phyloP scores from a whole-genome alignment of 2,329 filamentous ascomycete species.

The Monosporascus sp. region DNA sequence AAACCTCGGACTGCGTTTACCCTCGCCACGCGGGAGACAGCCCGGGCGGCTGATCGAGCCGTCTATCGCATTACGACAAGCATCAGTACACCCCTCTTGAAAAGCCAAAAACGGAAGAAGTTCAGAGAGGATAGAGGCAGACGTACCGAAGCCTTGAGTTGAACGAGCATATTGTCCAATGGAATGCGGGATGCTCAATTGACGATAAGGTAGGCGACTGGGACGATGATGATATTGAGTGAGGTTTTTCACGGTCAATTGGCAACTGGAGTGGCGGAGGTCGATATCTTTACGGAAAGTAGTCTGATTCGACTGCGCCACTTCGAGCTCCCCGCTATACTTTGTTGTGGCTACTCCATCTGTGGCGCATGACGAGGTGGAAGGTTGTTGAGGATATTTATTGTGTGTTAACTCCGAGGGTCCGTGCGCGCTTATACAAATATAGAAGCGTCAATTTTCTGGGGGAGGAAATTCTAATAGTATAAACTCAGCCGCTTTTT shows the following conservation, averaged over 20 bases:
- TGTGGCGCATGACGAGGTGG: too few species aligned
- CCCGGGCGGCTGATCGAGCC: slow-evolving; percentile 45
- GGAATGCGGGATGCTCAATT: slow-evolving; percentile 42
- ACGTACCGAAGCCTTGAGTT: slow-evolving; percentile 53
- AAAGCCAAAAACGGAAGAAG: neutral
- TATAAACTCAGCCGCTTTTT: neutral
- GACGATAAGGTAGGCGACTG: slow-evolving; percentile 27
- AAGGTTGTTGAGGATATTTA: too few species aligned
- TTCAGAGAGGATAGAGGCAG: slow-evolving; percentile 5
- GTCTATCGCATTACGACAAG: slow-evolving; percentile 34
- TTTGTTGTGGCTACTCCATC: too few species aligned
- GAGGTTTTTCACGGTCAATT: slow-evolving; percentile 1
- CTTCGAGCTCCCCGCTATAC: neutral
- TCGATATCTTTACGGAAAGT: neutral
- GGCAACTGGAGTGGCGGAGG: neutral
- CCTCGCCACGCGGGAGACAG: slow-evolving; percentile 45
- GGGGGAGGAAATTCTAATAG: neutral
- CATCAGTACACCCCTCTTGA: neutral
- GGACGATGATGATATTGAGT: slow-evolving; percentile 5
- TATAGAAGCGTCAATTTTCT: too few species aligned
- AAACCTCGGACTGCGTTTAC: slow-evolving; percentile 48
- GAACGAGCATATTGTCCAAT: slow-evolving; percentile 49
- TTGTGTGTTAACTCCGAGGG: neutral
- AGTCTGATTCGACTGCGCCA: neutral
- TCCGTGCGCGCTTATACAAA: neutral